Conservation (phyloP, 139 green algal genomes). For the Yamagishiella unicocca region DNA sequence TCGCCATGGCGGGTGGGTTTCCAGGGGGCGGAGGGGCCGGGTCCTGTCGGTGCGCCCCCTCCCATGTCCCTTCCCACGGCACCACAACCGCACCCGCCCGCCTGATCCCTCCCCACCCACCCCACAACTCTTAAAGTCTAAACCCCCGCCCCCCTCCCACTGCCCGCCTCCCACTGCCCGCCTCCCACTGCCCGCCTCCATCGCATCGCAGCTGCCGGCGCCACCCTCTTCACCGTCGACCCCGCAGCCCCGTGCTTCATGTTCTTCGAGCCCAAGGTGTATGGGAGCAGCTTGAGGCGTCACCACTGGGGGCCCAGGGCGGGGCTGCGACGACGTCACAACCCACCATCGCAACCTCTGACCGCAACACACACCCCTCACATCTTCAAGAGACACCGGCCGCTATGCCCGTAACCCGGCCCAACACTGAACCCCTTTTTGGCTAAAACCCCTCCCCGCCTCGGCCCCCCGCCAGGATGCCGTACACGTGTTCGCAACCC, state of each 20-base stretch:
- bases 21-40: background rate
- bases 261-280: conserved; percentile 17
- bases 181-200: background rate
- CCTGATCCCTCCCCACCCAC: background rate
- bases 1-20: background rate
- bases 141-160: no score
- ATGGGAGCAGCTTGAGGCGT: no score
- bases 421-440: background rate
- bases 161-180: background rate
- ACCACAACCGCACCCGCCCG: background rate
- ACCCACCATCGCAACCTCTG: background rate
- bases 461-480: background rate
- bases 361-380: background rate
- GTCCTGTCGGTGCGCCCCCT: background rate
- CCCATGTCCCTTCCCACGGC: no score
- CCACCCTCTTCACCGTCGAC: conserved; percentile 23
- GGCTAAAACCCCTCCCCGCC: background rate
- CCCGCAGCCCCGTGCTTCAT: background rate
- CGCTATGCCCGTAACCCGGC: background rate
- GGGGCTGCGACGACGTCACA: no score
- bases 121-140: background rate
- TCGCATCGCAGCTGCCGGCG: background rate
- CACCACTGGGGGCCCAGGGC: no score
- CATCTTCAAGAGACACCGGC: no score
- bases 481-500: conserved; percentile 3